phyloP scores from a whole-genome alignment of 1,139 yeast species.

The Suhomyces bolitotheri region DNA sequence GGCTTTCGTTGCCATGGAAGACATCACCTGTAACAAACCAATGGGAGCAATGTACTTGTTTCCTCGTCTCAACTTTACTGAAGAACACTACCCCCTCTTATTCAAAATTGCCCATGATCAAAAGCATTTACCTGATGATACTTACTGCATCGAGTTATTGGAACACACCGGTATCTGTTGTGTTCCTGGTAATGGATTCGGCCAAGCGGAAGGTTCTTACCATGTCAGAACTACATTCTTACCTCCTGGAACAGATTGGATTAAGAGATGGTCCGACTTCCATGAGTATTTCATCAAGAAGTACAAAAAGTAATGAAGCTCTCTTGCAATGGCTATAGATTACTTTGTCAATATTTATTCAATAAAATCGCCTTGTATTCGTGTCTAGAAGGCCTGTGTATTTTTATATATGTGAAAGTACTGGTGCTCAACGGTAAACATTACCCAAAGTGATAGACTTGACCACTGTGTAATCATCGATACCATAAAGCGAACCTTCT shows the following conservation, averaged over 20 bases:
- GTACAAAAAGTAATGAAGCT: conserved; percentile 32
- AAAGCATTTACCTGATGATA: conserved; percentile 72
- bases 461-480: conserved; percentile 69
- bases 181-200: conserved; percentile 96
- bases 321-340: conserved; percentile 1
- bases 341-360: conserved; percentile 1
- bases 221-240: conserved; percentile 95
- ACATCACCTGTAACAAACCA: conserved; percentile 81
- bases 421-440: conserved; percentile 12
- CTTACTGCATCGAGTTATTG: conserved; percentile 79
- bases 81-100: conserved; percentile 48
- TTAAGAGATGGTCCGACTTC: conserved; percentile 70
- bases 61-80: conserved; percentile 71
- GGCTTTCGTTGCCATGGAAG: conserved; percentile 76
- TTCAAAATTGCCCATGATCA: conserved; percentile 56
- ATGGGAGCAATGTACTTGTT: conserved; percentile 97
- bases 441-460: conserved; percentile 59
- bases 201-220: conserved; percentile 83
- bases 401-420: background rate
- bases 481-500: conserved; percentile 75
- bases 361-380: background rate
- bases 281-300: conserved; percentile 68
- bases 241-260: conserved; percentile 93
- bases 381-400: too few species aligned
- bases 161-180: conserved; percentile 95